Evolutionary conservation across 805 yeast genomes (phyloP).

Genomic region (Brettanomyces nanus): DNA sequence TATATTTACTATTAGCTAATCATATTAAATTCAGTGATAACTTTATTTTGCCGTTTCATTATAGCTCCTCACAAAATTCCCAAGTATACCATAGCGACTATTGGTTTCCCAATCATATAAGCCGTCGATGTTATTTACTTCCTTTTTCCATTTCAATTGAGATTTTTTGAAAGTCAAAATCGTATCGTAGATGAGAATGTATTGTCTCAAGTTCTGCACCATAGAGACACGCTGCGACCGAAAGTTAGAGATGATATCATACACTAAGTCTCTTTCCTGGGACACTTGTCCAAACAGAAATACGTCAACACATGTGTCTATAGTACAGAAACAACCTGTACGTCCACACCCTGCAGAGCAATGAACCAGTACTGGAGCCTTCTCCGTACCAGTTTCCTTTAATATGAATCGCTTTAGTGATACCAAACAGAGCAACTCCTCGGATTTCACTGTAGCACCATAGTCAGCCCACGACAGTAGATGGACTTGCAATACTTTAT

Average conservation of each 20-base stretch:
- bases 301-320: slow-evolving; percentile 50
- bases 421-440: slow-evolving; percentile 49
- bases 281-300: slow-evolving; percentile 9
- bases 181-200: slow-evolving; percentile 40
- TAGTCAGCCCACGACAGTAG: slow-evolving; percentile 79
- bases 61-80: background rate
- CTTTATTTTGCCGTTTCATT: background rate
- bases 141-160: slow-evolving; percentile 4
- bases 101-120: background rate
- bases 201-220: slow-evolving; percentile 53
- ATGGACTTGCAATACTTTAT: slow-evolving; percentile 65
- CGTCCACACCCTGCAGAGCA: slow-evolving; percentile 98
- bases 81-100: background rate
- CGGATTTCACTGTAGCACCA: slow-evolving; percentile 49
- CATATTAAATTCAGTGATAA: background rate
- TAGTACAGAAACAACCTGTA: slow-evolving; percentile 80
- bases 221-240: slow-evolving; percentile 47
- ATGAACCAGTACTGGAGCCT: slow-evolving; percentile 61
- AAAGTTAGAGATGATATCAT: slow-evolving; percentile 36
- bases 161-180: slow-evolving; percentile 21
- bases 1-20: too few species aligned
- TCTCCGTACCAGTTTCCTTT: slow-evolving; percentile 9
- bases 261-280: slow-evolving; percentile 32
- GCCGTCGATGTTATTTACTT: background rate
- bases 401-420: slow-evolving; percentile 27